Evolutionary conservation across 768 basidiomycete genomes (phyloP), one percentile per base, ranked within the genome.

Genomic region (Pleurotus djamor): DNA sequence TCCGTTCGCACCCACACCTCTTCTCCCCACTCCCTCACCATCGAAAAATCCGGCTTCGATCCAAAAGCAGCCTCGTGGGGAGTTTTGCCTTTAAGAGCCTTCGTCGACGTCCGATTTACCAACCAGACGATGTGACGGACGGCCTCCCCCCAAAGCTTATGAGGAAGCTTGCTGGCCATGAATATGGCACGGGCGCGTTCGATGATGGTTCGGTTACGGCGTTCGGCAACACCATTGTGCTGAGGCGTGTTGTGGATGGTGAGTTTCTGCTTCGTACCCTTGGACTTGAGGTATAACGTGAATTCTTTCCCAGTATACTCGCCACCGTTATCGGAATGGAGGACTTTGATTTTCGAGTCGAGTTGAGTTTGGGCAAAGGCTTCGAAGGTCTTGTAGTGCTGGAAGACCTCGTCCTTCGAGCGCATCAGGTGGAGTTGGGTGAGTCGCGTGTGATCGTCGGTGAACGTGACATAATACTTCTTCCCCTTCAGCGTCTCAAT

Each of bases 221-320:
- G 62, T 59, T 80, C 76, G 0, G 76, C 72, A 9, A 79, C 59
- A 12, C 78, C 73, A 58, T 77, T 77, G 60, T 76, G 69, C 38
- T 76, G 64, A 2, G 72, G 72, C 0, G 64, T 69, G 38, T 69
- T 59, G 9, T 67, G 71, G 1, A 65, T 64, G 17, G 70, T 73
- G 37, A 66, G 61, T 10, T 60, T 52, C 0, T 59, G 65, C 5
- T 54, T 60, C 0, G 63, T 69, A 0, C 70, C 70, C n/a, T 64
- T 58, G 1, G 56, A 41, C 1, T 61, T 54, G 1, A 74, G 63
- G 28, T 64, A 63, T 0, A 48, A n/a, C 7, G 57, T 63, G 28
- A 74, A 70, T 4, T 52, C 52, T 2, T 67, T 52, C 44, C 60
- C 65, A 33, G 65, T 56, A 52, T 65, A 74, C 60, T 75, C 72